These are phyloP conservation scores for Cephaloascus albidus DNA, from an alignment of 805 yeast species.

Conservation along the genomic window DNA sequence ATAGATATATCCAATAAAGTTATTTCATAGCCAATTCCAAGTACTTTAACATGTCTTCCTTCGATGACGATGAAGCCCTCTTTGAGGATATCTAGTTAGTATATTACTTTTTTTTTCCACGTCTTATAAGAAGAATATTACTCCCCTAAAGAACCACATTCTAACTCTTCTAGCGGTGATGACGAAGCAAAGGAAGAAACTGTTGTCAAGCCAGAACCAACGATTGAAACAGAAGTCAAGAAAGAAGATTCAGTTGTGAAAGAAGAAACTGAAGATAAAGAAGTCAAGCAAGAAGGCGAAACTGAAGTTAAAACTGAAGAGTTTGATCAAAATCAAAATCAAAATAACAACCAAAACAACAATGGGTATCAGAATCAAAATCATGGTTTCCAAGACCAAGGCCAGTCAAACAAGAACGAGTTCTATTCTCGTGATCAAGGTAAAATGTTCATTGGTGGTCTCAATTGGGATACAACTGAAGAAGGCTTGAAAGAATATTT, in stretches of 20 bases:
- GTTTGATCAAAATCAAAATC: background rate
- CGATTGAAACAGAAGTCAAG: too few species aligned
- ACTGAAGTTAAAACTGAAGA: constrained; percentile 8
- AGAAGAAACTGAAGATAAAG: too few species aligned
- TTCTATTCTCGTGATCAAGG: constrained; percentile 49
- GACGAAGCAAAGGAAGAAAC: constrained; percentile 19
- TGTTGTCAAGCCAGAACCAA: constrained; percentile 7
- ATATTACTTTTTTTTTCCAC: too few species aligned
- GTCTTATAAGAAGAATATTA: too few species aligned
- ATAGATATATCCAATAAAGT: constrained; percentile 4
- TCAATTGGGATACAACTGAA: constrained; percentile 96
- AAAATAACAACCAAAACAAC: constrained; percentile 5
- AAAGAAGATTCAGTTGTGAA: too few species aligned
- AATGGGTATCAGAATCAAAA: constrained; percentile 1
- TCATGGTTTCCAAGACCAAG: background rate
- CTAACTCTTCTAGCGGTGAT: constrained; percentile 9
- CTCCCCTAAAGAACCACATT: too few species aligned
- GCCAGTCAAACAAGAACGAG: background rate
- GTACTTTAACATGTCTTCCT: constrained; percentile 22
- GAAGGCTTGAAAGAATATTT: constrained; percentile 77
- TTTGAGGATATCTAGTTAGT: constrained; percentile 79
- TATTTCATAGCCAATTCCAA: too few species aligned
- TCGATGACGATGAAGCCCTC: constrained; percentile 90
- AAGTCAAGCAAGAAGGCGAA: constrained; percentile 6
- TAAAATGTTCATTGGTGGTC: constrained; percentile 93